Conservation (phyloP, 345 rosid species). For the Lepidium aucheri region DNA sequence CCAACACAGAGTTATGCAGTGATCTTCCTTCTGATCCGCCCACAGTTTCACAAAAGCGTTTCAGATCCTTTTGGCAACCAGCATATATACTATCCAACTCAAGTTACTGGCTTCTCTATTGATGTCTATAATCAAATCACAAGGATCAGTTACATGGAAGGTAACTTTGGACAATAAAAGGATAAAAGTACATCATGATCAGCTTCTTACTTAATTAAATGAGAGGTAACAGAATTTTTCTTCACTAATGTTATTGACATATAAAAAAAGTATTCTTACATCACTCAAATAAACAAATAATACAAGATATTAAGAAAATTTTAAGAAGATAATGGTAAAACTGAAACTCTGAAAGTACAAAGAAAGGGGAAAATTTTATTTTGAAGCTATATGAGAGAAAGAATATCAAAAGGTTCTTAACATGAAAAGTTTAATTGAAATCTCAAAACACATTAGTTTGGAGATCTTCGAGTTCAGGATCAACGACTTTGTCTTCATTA, state of each 20-base stretch:
- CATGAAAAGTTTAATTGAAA: neutral
- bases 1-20: constrained; percentile 66
- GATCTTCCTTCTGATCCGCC: constrained; percentile 76
- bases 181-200: constrained; percentile 48
- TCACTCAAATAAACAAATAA: constrained; percentile 6
- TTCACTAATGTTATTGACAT: neutral
- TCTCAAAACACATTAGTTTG: constrained; percentile 70
- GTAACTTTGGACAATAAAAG: constrained; percentile 61
- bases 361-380: neutral
- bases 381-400: neutral
- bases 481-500: constrained; percentile 38
- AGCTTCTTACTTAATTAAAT: constrained; percentile 44
- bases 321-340: neutral
- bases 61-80: constrained; percentile 38
- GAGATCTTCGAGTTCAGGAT: constrained; percentile 60
- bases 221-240: constrained; percentile 50
- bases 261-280: neutral
- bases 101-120: constrained; percentile 64
- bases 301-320: neutral
- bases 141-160: constrained; percentile 30
- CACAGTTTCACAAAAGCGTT: constrained; percentile 64
- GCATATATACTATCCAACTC: constrained; percentile 64
- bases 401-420: neutral
- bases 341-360: neutral
- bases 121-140: constrained; percentile 53